Evolutionary conservation across 305 asterid genomes (phyloP).

Genomic region (Coffea humblotiana): DNA sequence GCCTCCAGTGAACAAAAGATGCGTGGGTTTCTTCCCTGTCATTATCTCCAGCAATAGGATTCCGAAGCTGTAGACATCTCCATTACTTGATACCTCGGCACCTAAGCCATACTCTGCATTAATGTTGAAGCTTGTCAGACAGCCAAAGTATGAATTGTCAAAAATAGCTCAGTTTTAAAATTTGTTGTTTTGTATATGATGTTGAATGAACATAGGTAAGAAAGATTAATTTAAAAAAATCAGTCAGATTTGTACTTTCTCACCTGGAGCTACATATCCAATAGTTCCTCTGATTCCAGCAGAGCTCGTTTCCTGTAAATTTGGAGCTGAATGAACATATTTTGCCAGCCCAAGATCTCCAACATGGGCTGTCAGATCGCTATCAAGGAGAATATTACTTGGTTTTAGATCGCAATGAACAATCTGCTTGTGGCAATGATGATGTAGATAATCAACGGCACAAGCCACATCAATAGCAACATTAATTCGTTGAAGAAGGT

Average conservation of each 20-base stretch:
- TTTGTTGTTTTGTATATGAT: background rate
- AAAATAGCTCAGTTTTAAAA: background rate
- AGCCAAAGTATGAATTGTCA: background rate
- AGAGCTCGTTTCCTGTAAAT: background rate
- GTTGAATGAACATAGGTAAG: background rate
- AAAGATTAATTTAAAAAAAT: too few relatives aligned
- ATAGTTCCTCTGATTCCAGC: background rate
- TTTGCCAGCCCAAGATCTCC: background rate
- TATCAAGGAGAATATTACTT: background rate
- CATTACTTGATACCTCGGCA: background rate
- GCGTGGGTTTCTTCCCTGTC: background rate
- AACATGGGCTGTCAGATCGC: background rate
- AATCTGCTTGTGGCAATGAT: background rate
- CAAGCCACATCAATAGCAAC: background rate
- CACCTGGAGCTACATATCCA: background rate
- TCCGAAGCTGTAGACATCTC: background rate
- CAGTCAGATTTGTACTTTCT: background rate
- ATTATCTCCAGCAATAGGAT: background rate
- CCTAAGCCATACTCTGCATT: background rate
- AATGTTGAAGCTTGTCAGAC: background rate
- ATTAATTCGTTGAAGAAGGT: background rate
- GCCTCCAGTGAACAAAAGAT: background rate
- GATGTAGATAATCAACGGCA: background rate
- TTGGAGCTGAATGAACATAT: background rate
- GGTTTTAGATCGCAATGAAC: background rate